Conservation (phyloP, 371 early-diverging fungal genomes). For the Mucor velutinosus region DNA sequence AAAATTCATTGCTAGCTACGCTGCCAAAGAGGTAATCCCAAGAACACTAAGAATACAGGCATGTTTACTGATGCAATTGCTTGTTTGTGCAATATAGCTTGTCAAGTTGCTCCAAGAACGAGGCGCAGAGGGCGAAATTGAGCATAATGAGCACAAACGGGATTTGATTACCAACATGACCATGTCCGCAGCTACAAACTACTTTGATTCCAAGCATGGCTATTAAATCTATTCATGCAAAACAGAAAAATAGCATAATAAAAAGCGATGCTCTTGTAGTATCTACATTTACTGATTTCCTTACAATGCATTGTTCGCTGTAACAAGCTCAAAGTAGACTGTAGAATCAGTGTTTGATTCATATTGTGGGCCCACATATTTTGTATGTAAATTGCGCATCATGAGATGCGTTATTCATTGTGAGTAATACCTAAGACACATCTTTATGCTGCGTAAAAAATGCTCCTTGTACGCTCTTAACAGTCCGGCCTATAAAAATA, state of each 20-base stretch:
- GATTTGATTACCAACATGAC: constrained; percentile 40
- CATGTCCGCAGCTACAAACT: constrained; percentile 38
- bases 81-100: constrained; percentile 20
- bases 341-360: too few relatives aligned
- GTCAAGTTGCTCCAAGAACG: constrained; percentile 37
- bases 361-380: not conserved
- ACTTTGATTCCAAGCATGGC: constrained; percentile 39
- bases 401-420: not conserved
- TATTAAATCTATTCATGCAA: constrained; percentile 2
- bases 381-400: not conserved
- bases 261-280: not conserved
- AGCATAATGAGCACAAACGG: constrained; percentile 25
- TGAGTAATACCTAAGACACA: not conserved
- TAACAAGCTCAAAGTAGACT: too few relatives aligned
- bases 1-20: constrained; percentile 47
- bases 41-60: not conserved
- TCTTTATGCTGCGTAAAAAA: not conserved
- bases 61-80: not conserved
- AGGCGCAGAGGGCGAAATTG: constrained; percentile 24
- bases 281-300: not conserved
- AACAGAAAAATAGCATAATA: not conserved
- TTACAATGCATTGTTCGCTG: too few relatives aligned
- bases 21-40: constrained; percentile 44
- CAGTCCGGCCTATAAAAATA: not conserved
- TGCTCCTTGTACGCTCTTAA: not conserved